Conservation (phyloP, 345 rosid species). For the Ceriops tagal region DNA sequence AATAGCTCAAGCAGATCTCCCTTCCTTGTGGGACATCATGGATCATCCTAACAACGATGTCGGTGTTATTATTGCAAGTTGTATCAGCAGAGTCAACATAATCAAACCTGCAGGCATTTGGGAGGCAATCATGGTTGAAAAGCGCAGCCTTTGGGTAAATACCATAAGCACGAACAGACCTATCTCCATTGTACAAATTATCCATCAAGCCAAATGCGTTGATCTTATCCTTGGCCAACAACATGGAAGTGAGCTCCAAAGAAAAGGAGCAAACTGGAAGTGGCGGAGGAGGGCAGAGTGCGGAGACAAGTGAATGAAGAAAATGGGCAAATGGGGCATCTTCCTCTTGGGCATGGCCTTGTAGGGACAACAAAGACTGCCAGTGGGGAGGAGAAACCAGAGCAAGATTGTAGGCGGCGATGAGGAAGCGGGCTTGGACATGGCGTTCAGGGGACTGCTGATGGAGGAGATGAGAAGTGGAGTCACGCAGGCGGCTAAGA, state of each 20-base stretch:
- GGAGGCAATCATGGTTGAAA: slow-evolving; percentile 93
- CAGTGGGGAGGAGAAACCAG: slow-evolving; percentile 50
- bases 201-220: slow-evolving; percentile 89
- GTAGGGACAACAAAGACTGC: slow-evolving; percentile 60
- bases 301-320: slow-evolving; percentile 55
- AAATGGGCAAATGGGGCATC: slow-evolving; percentile 38
- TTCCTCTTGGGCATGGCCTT: slow-evolving; percentile 31
- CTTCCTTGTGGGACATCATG: slow-evolving; percentile 82
- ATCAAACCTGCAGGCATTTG: slow-evolving; percentile 91
- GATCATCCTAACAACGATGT: slow-evolving; percentile 68
- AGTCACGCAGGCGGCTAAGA: slow-evolving; percentile 41
- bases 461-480: slow-evolving; percentile 19
- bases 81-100: slow-evolving; percentile 50
- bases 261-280: slow-evolving; percentile 23
- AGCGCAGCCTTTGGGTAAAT: slow-evolving; percentile 70
- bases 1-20: slow-evolving; percentile 87
- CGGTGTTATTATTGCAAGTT: slow-evolving; percentile 40
- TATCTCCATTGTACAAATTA: slow-evolving; percentile 36
- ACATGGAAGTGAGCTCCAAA: slow-evolving; percentile 47
- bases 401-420: slow-evolving; percentile 69
- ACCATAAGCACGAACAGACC: slow-evolving; percentile 77
- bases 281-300: slow-evolving; percentile 43
- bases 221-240: slow-evolving; percentile 63
- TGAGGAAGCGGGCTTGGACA: slow-evolving; percentile 65
- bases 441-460: slow-evolving; percentile 49